phyloP scores from a whole-genome alignment of 2,329 filamentous ascomycete genomes.

The Penicillium sp. region DNA sequence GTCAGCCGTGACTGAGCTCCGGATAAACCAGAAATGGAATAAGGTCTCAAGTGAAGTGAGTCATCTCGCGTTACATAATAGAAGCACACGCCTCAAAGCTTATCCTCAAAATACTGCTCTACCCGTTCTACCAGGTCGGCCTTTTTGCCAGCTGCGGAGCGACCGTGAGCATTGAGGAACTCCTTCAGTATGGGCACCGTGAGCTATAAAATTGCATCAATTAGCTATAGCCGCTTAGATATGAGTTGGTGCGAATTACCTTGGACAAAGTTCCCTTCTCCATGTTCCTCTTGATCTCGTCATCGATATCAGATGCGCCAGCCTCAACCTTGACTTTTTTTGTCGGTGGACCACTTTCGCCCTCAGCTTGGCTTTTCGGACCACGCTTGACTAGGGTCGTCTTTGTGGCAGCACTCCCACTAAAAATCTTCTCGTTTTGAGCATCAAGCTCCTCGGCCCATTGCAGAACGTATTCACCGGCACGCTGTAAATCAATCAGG shows the following conservation, averaged over 20 bases:
- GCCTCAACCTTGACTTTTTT: constrained; percentile 50
- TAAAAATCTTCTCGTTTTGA: constrained; percentile 50
- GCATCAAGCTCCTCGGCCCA: constrained; percentile 71
- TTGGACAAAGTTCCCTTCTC: constrained; percentile 47
- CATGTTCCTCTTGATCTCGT: constrained; percentile 42
- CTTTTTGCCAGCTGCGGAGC: constrained; percentile 49
- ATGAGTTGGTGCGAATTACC: constrained; percentile 21
- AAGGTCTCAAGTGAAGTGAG: background rate
- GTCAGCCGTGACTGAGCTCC: background rate
- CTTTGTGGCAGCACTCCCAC: constrained; percentile 37
- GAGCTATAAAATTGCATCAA: constrained; percentile 32
- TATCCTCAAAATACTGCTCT: constrained; percentile 49
- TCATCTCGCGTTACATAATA: background rate
- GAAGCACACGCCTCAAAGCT: background rate
- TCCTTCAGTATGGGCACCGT: constrained; percentile 49
- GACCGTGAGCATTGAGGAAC: constrained; percentile 46
- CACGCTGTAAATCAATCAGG: constrained; percentile 49
- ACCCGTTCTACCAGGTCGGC: constrained; percentile 52
- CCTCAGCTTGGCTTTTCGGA: constrained; percentile 21
- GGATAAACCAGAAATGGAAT: background rate
- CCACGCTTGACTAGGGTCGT: constrained; percentile 51
- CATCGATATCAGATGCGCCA: constrained; percentile 28
- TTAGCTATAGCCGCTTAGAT: background rate
- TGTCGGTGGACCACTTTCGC: constrained; percentile 27
- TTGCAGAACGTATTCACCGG: constrained; percentile 72